phyloP scores from a whole-genome alignment of 208 protist species.

The Sergeia podlipaevii region DNA sequence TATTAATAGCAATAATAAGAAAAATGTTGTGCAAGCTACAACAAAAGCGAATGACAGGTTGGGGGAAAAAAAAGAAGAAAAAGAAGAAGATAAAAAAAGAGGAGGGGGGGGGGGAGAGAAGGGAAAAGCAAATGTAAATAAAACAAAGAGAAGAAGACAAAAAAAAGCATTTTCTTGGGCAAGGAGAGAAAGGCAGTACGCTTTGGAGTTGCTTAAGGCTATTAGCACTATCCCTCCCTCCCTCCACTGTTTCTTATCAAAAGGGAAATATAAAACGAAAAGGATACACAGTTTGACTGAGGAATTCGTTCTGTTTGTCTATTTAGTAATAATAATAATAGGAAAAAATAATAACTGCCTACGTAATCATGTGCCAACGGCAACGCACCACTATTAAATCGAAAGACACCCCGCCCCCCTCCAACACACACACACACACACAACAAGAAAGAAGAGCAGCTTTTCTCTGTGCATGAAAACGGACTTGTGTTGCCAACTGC shows the following conservation, averaged over 20 bases:
- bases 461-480: no score
- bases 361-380: no score
- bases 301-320: conserved; percentile 11
- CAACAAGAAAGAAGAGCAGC: no score
- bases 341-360: conserved; percentile 3
- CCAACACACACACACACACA: no score
- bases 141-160: conserved; percentile 1
- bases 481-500: no score
- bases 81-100: neutral
- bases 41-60: neutral
- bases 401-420: no score
- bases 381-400: no score
- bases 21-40: neutral
- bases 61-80: neutral
- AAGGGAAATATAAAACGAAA: no score
- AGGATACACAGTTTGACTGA: no score
- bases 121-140: neutral
- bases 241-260: no score
- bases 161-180: neutral
- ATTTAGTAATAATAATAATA: conserved; percentile 7
- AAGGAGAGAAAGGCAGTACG: neutral
- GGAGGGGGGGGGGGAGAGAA: neutral
- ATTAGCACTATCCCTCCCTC: no score
- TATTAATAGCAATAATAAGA: neutral
- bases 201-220: no score